These are phyloP conservation scores for Xylariomycetidae sp. DNA, from an alignment of 2,329 filamentous ascomycete species.

Conservation along the genomic window DNA sequence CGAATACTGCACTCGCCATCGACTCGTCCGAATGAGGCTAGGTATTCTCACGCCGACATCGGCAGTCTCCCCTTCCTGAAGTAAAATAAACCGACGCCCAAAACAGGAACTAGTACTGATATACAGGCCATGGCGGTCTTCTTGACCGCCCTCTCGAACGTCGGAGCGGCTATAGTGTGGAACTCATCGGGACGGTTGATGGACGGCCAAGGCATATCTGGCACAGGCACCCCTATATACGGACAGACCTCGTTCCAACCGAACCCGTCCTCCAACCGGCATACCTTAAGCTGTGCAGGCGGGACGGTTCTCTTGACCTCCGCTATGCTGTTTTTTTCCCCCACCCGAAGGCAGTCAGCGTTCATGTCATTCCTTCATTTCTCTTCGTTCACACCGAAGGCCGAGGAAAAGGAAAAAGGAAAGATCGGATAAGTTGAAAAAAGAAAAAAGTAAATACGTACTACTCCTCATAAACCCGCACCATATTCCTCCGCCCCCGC, in stretches of 20 bases:
- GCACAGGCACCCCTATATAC: constrained; percentile 19
- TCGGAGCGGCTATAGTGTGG: too few species aligned
- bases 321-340: constrained; percentile 21
- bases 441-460: constrained; percentile 10
- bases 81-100: too few species aligned
- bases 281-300: constrained; percentile 20
- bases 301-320: constrained; percentile 23
- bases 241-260: constrained; percentile 23
- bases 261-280: constrained; percentile 23
- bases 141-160: too few species aligned
- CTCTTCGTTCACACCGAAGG: too few species aligned
- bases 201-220: constrained; percentile 18
- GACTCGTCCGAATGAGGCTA: too few species aligned
- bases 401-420: too few species aligned
- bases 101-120: too few species aligned
- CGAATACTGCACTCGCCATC: too few species aligned
- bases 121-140: too few species aligned
- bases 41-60: too few species aligned
- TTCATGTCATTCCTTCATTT: not conserved
- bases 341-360: too few species aligned
- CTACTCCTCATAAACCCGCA: constrained; percentile 21
- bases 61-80: too few species aligned
- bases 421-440: not conserved
- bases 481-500: constrained; percentile 12
- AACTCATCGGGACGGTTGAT: constrained; percentile 22